Evolutionary conservation across 2,329 filamentous ascomycete genomes (phyloP).

Genomic region (Endocalyx cinctus): DNA sequence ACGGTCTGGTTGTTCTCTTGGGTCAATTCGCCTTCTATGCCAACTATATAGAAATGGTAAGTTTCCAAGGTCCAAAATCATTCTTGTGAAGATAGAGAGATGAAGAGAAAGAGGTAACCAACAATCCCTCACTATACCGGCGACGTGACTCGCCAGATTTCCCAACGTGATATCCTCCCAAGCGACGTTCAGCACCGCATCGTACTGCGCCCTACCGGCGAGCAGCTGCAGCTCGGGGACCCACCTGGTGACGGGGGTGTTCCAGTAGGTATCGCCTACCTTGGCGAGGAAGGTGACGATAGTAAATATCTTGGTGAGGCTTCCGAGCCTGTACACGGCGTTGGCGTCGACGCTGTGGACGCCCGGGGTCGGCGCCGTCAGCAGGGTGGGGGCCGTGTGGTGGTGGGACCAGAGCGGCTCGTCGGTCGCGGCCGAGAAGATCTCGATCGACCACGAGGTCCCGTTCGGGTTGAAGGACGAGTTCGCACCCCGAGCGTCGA

Average conservation of each 20-base stretch:
- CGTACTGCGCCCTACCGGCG: slow-evolving; percentile 15
- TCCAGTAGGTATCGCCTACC: slow-evolving; percentile 23
- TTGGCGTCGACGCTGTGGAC: slow-evolving; percentile 19
- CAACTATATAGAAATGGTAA: slow-evolving; percentile 9
- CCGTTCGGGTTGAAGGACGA: slow-evolving; percentile 22
- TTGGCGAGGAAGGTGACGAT: slow-evolving; percentile 25
- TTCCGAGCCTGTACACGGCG: slow-evolving; percentile 26
- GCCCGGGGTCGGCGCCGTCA: slow-evolving; percentile 10
- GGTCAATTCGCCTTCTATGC: slow-evolving; percentile 22
- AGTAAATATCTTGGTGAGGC: slow-evolving; percentile 28
- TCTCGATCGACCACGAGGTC: slow-evolving; percentile 32
- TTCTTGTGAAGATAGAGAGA: no score
- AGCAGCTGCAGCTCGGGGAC: slow-evolving; percentile 21
- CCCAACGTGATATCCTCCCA: slow-evolving; percentile 24
- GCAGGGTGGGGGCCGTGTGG: slow-evolving; percentile 21
- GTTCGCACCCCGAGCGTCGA: slow-evolving; percentile 22
- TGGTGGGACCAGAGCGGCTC: slow-evolving; percentile 24
- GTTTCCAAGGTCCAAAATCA: no score
- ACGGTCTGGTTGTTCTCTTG: slow-evolving; percentile 22
- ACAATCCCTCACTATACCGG: slow-evolving; percentile 27
- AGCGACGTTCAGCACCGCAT: slow-evolving; percentile 18
- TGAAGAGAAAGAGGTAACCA: no score
- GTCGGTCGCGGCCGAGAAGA: slow-evolving; percentile 22
- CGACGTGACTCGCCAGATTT: slow-evolving; percentile 24
- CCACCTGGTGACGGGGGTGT: slow-evolving; percentile 23